Conservation (phyloP, 306 rosid genomes). For the Luffa acutangula region DNA sequence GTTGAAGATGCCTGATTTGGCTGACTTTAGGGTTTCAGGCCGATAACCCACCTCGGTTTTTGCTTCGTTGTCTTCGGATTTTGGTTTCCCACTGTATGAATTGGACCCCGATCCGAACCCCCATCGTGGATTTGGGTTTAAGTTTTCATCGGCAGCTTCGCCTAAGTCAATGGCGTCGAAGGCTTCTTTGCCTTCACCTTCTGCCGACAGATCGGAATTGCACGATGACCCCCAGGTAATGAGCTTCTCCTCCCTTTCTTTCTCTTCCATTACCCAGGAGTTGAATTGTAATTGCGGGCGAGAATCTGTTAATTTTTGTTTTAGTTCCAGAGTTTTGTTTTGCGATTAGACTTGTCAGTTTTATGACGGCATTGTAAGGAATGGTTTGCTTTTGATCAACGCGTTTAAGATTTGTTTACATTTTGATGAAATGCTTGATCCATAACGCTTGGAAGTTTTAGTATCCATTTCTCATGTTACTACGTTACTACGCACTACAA, state of each 20-base stretch:
- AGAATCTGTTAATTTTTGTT: not conserved
- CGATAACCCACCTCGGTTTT: not conserved
- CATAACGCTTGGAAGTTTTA: not conserved
- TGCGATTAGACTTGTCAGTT: not conserved
- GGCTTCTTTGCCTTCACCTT: conserved; percentile 44
- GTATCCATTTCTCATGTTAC: not conserved
- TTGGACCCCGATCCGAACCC: conserved; percentile 47
- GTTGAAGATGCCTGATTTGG: conserved; percentile 9
- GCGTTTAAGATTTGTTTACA: not conserved
- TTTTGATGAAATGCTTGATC: not conserved
- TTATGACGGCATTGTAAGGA: not conserved
- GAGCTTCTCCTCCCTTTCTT: not conserved
- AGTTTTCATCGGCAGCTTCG: conserved; percentile 25
- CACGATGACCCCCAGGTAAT: conserved; percentile 35
- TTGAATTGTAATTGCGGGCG: not conserved
- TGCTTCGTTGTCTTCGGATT: not conserved
- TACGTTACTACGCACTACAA: not conserved
- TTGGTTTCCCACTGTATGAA: conserved; percentile 30
- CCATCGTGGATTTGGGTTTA: conserved; percentile 26
- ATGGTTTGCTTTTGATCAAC: not conserved
- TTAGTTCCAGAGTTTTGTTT: not conserved
- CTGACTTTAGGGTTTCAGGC: conserved; percentile 65
- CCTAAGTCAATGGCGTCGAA: conserved; percentile 69
- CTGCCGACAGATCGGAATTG: conserved; percentile 47
- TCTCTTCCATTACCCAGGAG: not conserved